Conservation (phyloP, 305 asterid species). For the Fraxinus dipetala region DNA sequence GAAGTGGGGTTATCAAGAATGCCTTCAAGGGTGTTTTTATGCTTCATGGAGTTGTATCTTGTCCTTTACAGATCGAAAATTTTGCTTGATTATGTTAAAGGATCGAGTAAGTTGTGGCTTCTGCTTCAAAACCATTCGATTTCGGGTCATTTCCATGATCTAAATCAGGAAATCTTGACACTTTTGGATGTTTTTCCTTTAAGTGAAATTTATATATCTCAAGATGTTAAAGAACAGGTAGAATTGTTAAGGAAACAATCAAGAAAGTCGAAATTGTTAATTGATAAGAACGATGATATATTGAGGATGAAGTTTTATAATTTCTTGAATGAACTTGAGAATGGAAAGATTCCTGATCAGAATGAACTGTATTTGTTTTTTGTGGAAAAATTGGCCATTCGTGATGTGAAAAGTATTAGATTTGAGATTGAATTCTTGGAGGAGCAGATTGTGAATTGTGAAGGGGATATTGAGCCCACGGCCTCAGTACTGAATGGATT, state of each 20-base stretch:
- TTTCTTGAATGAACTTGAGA: constrained; percentile 69
- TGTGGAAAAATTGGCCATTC: constrained; percentile 53
- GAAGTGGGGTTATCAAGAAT: constrained; percentile 36
- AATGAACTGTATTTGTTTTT: constrained; percentile 44
- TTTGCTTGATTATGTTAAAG: constrained; percentile 62
- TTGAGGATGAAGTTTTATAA: constrained; percentile 52
- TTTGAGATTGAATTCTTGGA: constrained; percentile 81
- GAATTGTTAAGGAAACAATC: constrained; percentile 61
- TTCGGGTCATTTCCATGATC: constrained; percentile 78
- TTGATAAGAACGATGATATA: constrained; percentile 59
- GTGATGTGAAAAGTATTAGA: constrained; percentile 53
- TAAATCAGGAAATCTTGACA: constrained; percentile 76
- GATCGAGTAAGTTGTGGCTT: constrained; percentile 81
- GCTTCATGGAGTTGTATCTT: constrained; percentile 87
- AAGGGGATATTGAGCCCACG: constrained; percentile 75
- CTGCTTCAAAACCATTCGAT: constrained; percentile 66
- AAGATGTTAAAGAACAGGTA: constrained; percentile 68
- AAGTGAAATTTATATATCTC: constrained; percentile 37
- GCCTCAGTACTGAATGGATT: constrained; percentile 64
- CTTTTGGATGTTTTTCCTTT: constrained; percentile 83
- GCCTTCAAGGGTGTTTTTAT: constrained; percentile 46
- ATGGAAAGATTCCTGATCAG: constrained; percentile 51
- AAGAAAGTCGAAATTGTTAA: constrained; percentile 46
- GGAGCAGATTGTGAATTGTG: constrained; percentile 81
- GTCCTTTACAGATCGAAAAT: constrained; percentile 75